Evolutionary conservation across 129 eudicot genomes (phyloP), one percentile per base, ranked within the genome.

Genomic region (Ambrosia artemisiifolia): DNA sequence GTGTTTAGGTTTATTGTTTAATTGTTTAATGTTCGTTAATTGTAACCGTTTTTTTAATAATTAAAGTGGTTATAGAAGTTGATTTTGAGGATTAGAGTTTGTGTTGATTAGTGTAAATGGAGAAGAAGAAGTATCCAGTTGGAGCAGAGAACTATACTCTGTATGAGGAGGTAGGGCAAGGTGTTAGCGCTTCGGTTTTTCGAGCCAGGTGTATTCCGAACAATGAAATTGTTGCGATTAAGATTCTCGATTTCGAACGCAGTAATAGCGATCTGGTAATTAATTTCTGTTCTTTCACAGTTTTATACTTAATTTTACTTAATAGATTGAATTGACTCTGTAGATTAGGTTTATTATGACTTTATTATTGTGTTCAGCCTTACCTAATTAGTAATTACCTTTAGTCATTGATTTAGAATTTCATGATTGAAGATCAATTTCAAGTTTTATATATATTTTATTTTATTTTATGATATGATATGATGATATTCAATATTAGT

Each of bases 101-200:
- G 50, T 65, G 24, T 6, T 64, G 67, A 61, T 70, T 71, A n/a
- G 42, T 55, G 67, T 65, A 11, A 64, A 85, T 85, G 96, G 98
- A 89, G 78, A 87, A 84, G 83, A 89, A 79, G 78, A 89, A 87
- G 83, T 92, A 83, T 83, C 96, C 98, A 59, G 87, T 87, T 48
- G 92, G 96, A 53, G 79, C 83, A 28, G 92, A 89, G 76, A 56
- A 87, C 77, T 92, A 92, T 71, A 79, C 48, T 11, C 68, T 90
- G 81, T 88, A 81, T 43, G 99, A 94, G 81, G 99, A 90, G 82
- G 81, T 94, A 19, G 99, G 99, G 50, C 85, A 81, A 46, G 99
- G 99, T 36, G 96, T 82, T 13, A 94, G 99, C 53, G 99, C 99
- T 3, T 83, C 96, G 16, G 99, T 94, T 75, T 81, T 78, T 71